Conservation (phyloP, 1,284 basidiomycete genomes). For the Ceratobasidium sp. region DNA sequence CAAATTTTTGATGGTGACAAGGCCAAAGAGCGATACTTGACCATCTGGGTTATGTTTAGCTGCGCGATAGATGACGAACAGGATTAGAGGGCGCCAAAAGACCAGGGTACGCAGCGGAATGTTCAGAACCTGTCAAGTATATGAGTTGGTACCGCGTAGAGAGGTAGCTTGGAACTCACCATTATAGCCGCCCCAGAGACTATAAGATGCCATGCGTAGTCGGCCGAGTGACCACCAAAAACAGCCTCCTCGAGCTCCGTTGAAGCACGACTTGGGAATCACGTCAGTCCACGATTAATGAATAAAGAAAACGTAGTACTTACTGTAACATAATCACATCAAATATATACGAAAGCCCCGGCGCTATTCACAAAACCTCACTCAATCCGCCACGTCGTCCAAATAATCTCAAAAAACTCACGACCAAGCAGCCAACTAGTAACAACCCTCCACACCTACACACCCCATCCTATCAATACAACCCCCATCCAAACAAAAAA, state of each 20-base stretch:
- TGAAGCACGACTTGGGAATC: slow-evolving; percentile 67
- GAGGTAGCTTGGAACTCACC: slow-evolving; percentile 60
- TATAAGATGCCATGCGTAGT: slow-evolving; percentile 80
- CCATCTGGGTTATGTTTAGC: slow-evolving; percentile 75
- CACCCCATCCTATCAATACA: background rate
- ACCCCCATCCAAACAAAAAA: background rate
- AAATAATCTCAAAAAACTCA: slow-evolving; percentile 56
- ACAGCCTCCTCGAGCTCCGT: slow-evolving; percentile 73
- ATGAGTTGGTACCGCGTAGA: background rate
- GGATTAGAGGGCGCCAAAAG: slow-evolving; percentile 75
- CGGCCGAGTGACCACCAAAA: slow-evolving; percentile 71
- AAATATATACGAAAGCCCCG: slow-evolving; percentile 74
- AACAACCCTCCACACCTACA: slow-evolving; percentile 80
- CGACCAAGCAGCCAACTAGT: slow-evolving; percentile 84
- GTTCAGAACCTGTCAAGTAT: slow-evolving; percentile 64
- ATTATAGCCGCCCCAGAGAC: slow-evolving; percentile 69
- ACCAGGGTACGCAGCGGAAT: slow-evolving; percentile 70
- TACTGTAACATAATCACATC: slow-evolving; percentile 84
- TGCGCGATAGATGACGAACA: slow-evolving; percentile 76
- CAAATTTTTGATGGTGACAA: slow-evolving; percentile 74
- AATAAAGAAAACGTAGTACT: slow-evolving; percentile 51
- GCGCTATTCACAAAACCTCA: slow-evolving; percentile 58
- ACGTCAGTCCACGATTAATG: slow-evolving; percentile 1
- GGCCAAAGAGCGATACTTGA: slow-evolving; percentile 78
- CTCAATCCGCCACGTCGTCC: slow-evolving; percentile 8